Evolutionary conservation across 768 basidiomycete genomes (phyloP), one percentile per base, ranked within the genome.

Genomic region (Cubamyces sp.): DNA sequence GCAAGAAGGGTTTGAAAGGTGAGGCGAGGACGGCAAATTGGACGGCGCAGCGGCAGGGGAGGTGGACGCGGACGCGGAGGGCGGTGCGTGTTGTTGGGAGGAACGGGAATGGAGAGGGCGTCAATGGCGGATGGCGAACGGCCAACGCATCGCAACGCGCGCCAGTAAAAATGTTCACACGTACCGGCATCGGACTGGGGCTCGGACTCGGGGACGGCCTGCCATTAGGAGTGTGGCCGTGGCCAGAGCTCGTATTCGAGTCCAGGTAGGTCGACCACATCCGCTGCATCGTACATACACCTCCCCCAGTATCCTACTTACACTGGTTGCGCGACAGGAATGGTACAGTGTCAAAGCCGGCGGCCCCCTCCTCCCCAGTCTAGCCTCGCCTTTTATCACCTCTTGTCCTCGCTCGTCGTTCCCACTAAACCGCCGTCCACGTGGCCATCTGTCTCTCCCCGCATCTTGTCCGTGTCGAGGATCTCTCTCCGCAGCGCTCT

Each of bases 211-310:
- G 43, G 3, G 48, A 43, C 26, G 64, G 62, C 25, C 65, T 56
- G 39, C 34, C 51, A 5, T 60, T 49, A 30, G 18, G 23, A 5
- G 42, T 7, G 52, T 54, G 52, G 3, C 50, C 48, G 53, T 64
- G 60, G 5, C 57, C 57, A 58, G 68, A 54, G 52, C 48, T 67
- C 42, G 59, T 58, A 42, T 53, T 66, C 34, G 66, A 58, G 67
- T 78, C 78, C 18, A 84, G 78, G 68, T 84, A 85, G 11, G 78
- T 79, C 28, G 81, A 83, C 82, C 84, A 84, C 54, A 82, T 74
- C 26, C 81, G 77, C 66, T 84, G 79, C 81, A 84, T 84, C 68
- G 66, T 50, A 53, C 19, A 23, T 47, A 45, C 58, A 37, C 34
- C 34, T 9, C 26, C 45, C 45, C 43, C 43, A 45, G 43, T 7